phyloP scores from a whole-genome alignment of 306 rosid species.

The Citrullus colocynthis region DNA sequence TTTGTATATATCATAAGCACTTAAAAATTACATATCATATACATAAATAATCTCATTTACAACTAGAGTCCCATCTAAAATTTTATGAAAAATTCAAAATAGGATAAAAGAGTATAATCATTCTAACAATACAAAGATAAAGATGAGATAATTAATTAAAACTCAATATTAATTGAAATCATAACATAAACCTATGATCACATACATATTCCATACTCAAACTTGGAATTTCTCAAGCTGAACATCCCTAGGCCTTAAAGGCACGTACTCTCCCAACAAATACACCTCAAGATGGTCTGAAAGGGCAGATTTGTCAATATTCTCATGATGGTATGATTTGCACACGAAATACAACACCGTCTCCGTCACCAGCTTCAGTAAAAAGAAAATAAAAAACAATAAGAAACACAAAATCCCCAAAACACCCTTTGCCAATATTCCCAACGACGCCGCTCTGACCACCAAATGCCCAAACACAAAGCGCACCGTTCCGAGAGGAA shows the following conservation, averaged over 20 bases:
- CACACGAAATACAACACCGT: conserved; percentile 72
- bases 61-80: no score
- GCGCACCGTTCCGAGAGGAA: conserved; percentile 5
- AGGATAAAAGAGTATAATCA: no score
- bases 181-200: background rate
- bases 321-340: conserved; percentile 78
- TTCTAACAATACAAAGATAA: no score
- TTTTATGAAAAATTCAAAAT: no score
- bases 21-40: no score
- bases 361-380: conserved; percentile 41
- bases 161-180: background rate
- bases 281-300: conserved; percentile 40
- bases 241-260: conserved; percentile 52
- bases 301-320: conserved; percentile 54
- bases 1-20: no score
- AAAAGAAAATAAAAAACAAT: conserved; percentile 23
- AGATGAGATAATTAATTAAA: no score
- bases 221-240: conserved; percentile 24
- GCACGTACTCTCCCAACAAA: conserved; percentile 41
- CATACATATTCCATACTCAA: background rate
- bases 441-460: conserved; percentile 20
- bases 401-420: conserved; percentile 33
- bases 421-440: conserved; percentile 1
- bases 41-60: no score
- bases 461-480: conserved; percentile 24